Evolutionary conservation across 225 moss, liverwort and hornwort genomes (phyloP), one percentile per base, ranked within the genome.

Genomic region (Ulota crispa): DNA sequence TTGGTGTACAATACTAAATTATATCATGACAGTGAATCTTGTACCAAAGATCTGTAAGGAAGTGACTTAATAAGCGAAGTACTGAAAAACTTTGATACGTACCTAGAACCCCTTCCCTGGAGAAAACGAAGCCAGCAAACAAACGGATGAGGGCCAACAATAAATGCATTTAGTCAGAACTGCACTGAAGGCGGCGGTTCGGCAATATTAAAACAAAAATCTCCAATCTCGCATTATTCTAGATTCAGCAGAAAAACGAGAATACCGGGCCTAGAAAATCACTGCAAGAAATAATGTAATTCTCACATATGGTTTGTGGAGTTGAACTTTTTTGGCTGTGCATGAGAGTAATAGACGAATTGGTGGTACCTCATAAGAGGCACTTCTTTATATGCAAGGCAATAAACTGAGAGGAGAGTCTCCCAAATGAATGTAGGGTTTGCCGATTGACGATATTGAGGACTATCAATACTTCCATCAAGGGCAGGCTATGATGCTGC

Each of bases 401-500:
- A 19, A 18, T 12, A 42, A 39, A 65, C 21, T 64, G 62, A 62
- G 62, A 80, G 61, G 62, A 13, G 34, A 47, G 61, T 20, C 70
- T 67, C 79, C 50, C 55, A 55, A 79, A 39, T 14, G 64, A 75
- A 75, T 70, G 75, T 63, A 39, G 26, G 56, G 63, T 27, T 75
- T 55, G 63, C 52, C 20, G 31, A 68, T 59, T 7, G 13, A 63
- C 47, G 63, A 83, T 67, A 71, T 78, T 73, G 65, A 80, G 32
- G 27, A 54, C 41, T 42, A 55, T 23, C 41, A 31, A 30, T 60
- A 59, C 39, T 69, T 45, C 47, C 75, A 45, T 67, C 56, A 52
- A 68, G 52, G 65, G 59, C 53, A 73, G 15, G 56, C 80, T 78
- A 81, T 26, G 88, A 82, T 36, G 67, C 52, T 53, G 84, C 78